A percentile compares a stretch with the other conserved stretches of the same genome.
These are phyloP conservation scores for Glaciozyma martinii DNA, from an alignment of 768 basidiomycete genomes.

Conservation along the genomic window DNA sequence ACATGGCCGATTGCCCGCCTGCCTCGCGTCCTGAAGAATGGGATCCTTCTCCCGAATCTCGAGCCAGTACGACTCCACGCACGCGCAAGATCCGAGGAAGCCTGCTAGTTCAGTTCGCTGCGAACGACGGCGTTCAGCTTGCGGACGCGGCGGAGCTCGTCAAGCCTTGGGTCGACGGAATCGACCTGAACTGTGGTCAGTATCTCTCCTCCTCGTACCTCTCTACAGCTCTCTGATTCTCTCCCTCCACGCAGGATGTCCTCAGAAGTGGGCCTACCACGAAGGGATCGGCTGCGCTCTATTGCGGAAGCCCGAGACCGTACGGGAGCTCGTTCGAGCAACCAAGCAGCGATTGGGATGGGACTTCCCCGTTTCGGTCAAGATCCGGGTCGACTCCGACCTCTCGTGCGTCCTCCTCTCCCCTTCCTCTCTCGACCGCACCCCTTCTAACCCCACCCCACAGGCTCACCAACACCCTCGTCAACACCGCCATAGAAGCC, in stretches of 20 bases:
- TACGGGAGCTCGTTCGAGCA: slow-evolving; percentile 43
- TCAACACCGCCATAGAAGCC: slow-evolving; percentile 42
- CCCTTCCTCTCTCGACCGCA: not conserved
- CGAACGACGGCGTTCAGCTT: slow-evolving; percentile 41
- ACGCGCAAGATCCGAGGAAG: slow-evolving; percentile 39
- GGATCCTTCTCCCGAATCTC: slow-evolving; percentile 1
- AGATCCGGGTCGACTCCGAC: slow-evolving; percentile 46
- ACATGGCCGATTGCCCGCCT: slow-evolving; percentile 34
- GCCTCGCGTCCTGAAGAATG: slow-evolving; percentile 6
- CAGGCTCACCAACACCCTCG: slow-evolving; percentile 43
- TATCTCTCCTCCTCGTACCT: too few species aligned
- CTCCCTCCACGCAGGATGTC: slow-evolving; percentile 38
- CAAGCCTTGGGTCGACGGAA: slow-evolving; percentile 44
- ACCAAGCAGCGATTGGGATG: slow-evolving; percentile 44
- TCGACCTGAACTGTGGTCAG: slow-evolving; percentile 46
- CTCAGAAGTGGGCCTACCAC: slow-evolving; percentile 45
- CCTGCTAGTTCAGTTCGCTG: slow-evolving; percentile 46
- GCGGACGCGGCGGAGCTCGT: slow-evolving; percentile 46
- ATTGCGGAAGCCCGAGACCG: slow-evolving; percentile 44
- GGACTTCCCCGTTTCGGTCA: slow-evolving; percentile 45
- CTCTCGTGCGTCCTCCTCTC: slow-evolving; percentile 35
- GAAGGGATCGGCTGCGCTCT: slow-evolving; percentile 46
- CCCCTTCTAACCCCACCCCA: not conserved
- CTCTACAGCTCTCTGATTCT: not conserved
- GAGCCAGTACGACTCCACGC: slow-evolving; percentile 10